Conservation (phyloP, 169 alveolate species). For the Perkinsus olseni region DNA sequence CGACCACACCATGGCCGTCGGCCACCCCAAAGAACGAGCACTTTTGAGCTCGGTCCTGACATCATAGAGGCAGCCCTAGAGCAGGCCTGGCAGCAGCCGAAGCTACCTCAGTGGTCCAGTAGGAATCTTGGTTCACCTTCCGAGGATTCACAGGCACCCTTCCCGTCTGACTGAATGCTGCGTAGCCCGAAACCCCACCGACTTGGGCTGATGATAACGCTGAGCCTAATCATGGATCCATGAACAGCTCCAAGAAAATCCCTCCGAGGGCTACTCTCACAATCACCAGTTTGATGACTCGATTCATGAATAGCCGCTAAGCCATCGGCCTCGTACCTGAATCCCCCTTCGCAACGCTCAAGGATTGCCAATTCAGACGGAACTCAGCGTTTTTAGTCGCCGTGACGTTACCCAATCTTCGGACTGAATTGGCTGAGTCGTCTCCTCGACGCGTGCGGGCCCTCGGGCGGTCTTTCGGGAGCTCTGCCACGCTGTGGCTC, state of each 20-base stretch:
- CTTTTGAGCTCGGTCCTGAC: neutral
- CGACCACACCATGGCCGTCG: slow-evolving; percentile 78
- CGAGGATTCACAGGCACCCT: slow-evolving; percentile 32
- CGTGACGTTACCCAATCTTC: neutral
- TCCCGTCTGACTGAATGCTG: slow-evolving; percentile 3
- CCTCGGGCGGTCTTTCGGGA: neutral
- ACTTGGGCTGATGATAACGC: neutral
- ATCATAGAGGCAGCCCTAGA: neutral
- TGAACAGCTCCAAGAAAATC: no score
- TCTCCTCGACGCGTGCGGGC: neutral
- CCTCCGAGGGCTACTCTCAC: neutral
- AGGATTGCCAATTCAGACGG: no score
- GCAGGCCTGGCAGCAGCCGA: neutral
- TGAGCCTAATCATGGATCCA: neutral
- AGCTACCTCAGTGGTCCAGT: neutral
- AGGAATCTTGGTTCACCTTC: slow-evolving; percentile 46
- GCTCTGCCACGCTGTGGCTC: neutral
- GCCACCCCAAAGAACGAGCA: slow-evolving; percentile 58
- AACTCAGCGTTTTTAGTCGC: no score
- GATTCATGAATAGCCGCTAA: no score
- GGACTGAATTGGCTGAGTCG: neutral
- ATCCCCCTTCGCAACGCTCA: no score
- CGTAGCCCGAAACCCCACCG: neutral
- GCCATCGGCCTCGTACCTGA: neutral
- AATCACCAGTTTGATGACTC: neutral